phyloP scores from a whole-genome alignment of 768 basidiomycete species.

The Boletus insuetus region DNA sequence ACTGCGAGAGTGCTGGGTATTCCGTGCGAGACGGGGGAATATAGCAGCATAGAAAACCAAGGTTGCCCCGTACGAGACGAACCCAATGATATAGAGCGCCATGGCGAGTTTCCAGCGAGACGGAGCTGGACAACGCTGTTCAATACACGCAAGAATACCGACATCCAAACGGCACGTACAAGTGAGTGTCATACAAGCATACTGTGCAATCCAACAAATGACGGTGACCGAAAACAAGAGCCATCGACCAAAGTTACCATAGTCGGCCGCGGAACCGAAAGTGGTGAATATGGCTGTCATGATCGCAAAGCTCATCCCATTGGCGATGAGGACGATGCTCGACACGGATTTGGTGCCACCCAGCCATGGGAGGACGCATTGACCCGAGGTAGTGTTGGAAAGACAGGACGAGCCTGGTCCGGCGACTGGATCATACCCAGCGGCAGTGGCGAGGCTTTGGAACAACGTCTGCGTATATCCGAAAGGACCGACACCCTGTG shows the following conservation, averaged over 20 bases:
- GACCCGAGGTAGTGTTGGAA: constrained; percentile 55
- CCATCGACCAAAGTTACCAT: constrained; percentile 67
- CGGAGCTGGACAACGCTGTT: constrained; percentile 42
- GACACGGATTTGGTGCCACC: constrained; percentile 70
- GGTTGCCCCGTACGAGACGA: constrained; percentile 76
- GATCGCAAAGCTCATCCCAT: constrained; percentile 72
- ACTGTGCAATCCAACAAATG: constrained; percentile 81
- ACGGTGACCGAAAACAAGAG: constrained; percentile 66
- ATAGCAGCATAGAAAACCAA: constrained; percentile 77
- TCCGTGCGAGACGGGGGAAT: constrained; percentile 79
- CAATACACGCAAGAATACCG: not conserved
- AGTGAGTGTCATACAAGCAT: constrained; percentile 70
- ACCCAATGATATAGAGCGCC: constrained; percentile 77
- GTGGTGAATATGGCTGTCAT: constrained; percentile 85
- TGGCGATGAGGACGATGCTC: constrained; percentile 74
- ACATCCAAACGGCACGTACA: constrained; percentile 37
- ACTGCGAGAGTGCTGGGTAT: constrained; percentile 60
- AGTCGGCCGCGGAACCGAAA: constrained; percentile 46
- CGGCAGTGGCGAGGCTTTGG: constrained; percentile 65
- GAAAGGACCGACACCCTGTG: constrained; percentile 66
- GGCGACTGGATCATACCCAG: constrained; percentile 69
- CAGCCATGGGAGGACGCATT: constrained; percentile 78
- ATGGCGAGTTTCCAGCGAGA: constrained; percentile 73
- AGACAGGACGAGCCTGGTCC: constrained; percentile 72
- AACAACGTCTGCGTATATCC: constrained; percentile 75